Evolutionary conservation across 2,329 filamentous ascomycete genomes (phyloP), one percentile per base, ranked within the genome.

Genomic region (Thielaviopsis populi): DNA sequence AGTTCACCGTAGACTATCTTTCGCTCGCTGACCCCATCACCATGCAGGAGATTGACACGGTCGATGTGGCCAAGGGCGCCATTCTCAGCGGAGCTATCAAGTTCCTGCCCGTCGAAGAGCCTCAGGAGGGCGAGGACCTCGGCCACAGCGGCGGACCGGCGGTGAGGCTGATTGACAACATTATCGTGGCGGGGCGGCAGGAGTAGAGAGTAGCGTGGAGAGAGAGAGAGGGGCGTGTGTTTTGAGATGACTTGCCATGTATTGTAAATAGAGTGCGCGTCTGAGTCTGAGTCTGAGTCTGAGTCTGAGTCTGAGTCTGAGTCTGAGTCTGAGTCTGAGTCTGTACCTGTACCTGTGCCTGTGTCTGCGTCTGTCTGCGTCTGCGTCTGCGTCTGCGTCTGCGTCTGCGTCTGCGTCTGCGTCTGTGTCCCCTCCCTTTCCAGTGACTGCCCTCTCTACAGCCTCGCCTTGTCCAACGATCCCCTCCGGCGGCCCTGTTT

Each of bases 101-200:
- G 75, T 95, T 99, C 87, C 72, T 89, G 56, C 88, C 91, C 0
- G 77, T 96, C 1, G 88, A 95, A 71, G 79, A 83, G 61, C 79
- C 85, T 0, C 79, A 78, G 59, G 76, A 83, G 5, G 88, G 81
- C 0, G 91, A 97, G 73, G 85, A 91, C 68, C 74, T 91, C 30
- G 91, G 91, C 2, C 83, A 83, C 66, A 80, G 82, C 63, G 85
- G 84, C 2, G 86, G 86, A 1, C 88, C 89, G 17, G 73, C 85
- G 0, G 94, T 99, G 59, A 80, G 94, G 67, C 76, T 99, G 74
- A 96, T 99, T 72, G 94, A 99, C 72, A 99, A 99, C 71, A 85
- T 97, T 68, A 86, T 95, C 63, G 72, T 92, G 41, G 75, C 79
- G 69, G 77, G 80, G 0, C 68, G 80, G 0, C 68, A 33, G 22